Base-by-base conservation (phyloP, 345 rosid genomes). In the Heritiera fomes region DNA sequence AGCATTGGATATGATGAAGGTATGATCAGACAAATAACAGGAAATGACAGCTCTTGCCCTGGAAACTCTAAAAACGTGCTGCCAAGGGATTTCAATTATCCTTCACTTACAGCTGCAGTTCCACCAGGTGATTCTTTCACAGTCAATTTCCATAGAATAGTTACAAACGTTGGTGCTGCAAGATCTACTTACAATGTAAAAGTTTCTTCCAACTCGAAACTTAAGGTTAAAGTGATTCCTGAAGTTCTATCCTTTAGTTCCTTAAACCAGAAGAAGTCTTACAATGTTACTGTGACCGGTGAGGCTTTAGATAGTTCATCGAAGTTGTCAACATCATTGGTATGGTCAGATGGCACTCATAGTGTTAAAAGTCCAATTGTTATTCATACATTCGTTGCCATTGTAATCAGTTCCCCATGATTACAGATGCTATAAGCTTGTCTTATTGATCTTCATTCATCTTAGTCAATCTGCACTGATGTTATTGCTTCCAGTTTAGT, bases 1-100 rank as follows among this genome's bases (percentile, higher is more conserved):
- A 79, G 83, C 11, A 50, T 85, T 68, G 84, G 82, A 49, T 86
- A 83, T 62, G 40, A 3, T 3, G 70, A 53, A 32, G 65, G 55
- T 17, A 73, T 11, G 5, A 55, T 86, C 13, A 77, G 77, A 53
- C 76, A 70, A 18, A 75, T 86, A 46, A 17, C 74, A 30, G 80
- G 80, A 55, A 63, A 68, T 18, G 40, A 66, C 55, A 67, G 66
- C 62, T 23, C 53, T 17, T 76, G 80, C 23, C 68, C 77, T 23
- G 20, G 46, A 63, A 28, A 0, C 2, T 63, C 52, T 14, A 0
- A 7, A 4, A 41, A n/a, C 17, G 3, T 7, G n/a, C 66, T 20
- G 23, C 58, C 65, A 0, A 77, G 52, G 49, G 70, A 77, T 65
- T 66, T 77, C 15, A 82, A 82, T 41, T 78, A 82, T 23, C 84